Evolutionary conservation across 2,329 filamentous ascomycete genomes (phyloP).

Genomic region (Fusarium sp.): DNA sequence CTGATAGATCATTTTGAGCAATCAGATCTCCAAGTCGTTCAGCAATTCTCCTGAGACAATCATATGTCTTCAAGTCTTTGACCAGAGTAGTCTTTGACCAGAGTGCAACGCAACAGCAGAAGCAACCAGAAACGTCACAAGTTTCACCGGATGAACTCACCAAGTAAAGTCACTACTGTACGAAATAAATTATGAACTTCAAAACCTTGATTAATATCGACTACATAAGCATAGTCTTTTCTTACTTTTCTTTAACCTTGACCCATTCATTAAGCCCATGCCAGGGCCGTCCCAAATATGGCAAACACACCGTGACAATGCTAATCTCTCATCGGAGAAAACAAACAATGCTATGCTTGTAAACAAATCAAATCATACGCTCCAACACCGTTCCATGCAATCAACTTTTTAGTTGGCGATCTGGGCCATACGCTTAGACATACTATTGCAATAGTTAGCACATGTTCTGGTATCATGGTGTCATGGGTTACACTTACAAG

Average conservation of each 20-base stretch:
- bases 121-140: neutral
- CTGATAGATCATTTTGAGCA: neutral
- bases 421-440: slow-evolving; percentile 70
- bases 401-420: slow-evolving; percentile 42
- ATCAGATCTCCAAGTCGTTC: neutral
- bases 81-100: neutral
- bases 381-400: slow-evolving; percentile 31
- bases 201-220: slow-evolving; percentile 37
- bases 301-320: slow-evolving; percentile 40
- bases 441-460: slow-evolving; percentile 56
- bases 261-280: slow-evolving; percentile 34
- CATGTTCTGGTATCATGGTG: neutral
- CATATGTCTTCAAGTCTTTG: neutral
- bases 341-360: slow-evolving; percentile 40
- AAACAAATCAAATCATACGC: slow-evolving; percentile 34
- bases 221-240: slow-evolving; percentile 38
- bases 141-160: neutral
- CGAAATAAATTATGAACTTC: slow-evolving; percentile 16
- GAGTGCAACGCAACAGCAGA: neutral
- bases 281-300: slow-evolving; percentile 39
- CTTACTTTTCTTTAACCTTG: slow-evolving; percentile 42
- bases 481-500: slow-evolving; percentile 71
- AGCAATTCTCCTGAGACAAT: neutral
- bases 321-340: slow-evolving; percentile 36
- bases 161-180: neutral